Conservation (phyloP, 2,329 filamentous ascomycete species). For the Arthrobotrys entomopaga region DNA sequence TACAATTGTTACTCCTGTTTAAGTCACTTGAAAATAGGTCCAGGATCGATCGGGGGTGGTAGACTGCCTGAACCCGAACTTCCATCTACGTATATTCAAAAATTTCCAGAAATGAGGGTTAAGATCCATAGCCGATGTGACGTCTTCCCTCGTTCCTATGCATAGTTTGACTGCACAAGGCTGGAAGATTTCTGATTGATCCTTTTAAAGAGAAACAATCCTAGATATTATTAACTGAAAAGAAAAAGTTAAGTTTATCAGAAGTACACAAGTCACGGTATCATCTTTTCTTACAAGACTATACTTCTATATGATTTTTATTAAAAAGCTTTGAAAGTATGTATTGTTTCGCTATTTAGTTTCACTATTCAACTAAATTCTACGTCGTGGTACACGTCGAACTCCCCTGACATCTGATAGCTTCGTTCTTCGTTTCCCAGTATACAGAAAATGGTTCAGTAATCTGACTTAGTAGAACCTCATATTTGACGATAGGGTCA, state of each 20-base stretch:
- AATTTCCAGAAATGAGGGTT: too few relatives aligned
- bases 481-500: slow-evolving; percentile 13
- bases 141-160: too few relatives aligned
- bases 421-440: slow-evolving; percentile 7
- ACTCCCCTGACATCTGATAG: neutral
- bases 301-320: slow-evolving; percentile 7
- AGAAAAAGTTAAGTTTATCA: neutral
- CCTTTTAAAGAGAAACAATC: too few relatives aligned
- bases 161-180: too few relatives aligned
- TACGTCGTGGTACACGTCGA: slow-evolving; percentile 1
- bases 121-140: too few relatives aligned
- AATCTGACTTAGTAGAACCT: neutral
- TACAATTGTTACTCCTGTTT: too few relatives aligned
- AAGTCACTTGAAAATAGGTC: too few relatives aligned
- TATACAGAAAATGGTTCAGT: slow-evolving; percentile 8
- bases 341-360: slow-evolving; percentile 7
- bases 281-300: slow-evolving; percentile 1
- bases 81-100: too few relatives aligned
- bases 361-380: slow-evolving; percentile 14
- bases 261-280: neutral
- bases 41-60: too few relatives aligned
- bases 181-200: too few relatives aligned
- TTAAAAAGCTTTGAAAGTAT: neutral
- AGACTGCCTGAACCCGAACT: too few relatives aligned
- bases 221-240: neutral